Conservation (phyloP, 1,139 yeast species). For the Pichia sp. region DNA sequence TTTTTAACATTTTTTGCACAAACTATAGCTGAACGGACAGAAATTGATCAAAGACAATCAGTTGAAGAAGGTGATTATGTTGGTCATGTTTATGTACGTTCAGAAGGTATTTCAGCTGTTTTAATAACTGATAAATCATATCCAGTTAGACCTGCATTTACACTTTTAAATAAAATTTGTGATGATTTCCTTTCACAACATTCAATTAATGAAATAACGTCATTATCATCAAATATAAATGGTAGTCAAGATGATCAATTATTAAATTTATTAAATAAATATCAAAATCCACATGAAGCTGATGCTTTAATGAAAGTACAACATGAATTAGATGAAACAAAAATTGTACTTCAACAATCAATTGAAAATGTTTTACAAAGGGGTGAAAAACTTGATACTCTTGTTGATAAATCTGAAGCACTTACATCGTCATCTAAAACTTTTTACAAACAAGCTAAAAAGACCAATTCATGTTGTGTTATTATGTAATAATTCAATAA, state of each 20-base stretch:
- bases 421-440: slow-evolving; percentile 81
- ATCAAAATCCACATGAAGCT: slow-evolving; percentile 96
- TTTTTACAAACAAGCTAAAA: slow-evolving; percentile 96
- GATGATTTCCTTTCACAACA: slow-evolving; percentile 87
- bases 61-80: slow-evolving; percentile 89
- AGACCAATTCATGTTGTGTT: slow-evolving; percentile 93
- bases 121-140: slow-evolving; percentile 90
- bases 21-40: slow-evolving; percentile 85
- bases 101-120: slow-evolving; percentile 93
- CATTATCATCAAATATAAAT: slow-evolving; percentile 88
- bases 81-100: slow-evolving; percentile 86
- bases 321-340: slow-evolving; percentile 95
- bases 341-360: slow-evolving; percentile 91
- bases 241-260: slow-evolving; percentile 46
- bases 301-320: slow-evolving; percentile 96
- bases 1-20: slow-evolving; percentile 92
- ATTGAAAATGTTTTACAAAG: slow-evolving; percentile 91
- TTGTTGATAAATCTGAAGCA: slow-evolving; percentile 94
- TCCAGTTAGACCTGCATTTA: slow-evolving; percentile 96
- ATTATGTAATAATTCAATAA: slow-evolving; percentile 43
- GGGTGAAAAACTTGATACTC: slow-evolving; percentile 90
- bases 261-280: slow-evolving; percentile 60
- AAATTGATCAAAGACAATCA: slow-evolving; percentile 86
- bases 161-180: slow-evolving; percentile 79
- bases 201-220: slow-evolving; percentile 61